These are phyloP conservation scores for Trichoderma sp. DNA, from an alignment of 2,329 filamentous ascomycete genomes.

Conservation along the genomic window DNA sequence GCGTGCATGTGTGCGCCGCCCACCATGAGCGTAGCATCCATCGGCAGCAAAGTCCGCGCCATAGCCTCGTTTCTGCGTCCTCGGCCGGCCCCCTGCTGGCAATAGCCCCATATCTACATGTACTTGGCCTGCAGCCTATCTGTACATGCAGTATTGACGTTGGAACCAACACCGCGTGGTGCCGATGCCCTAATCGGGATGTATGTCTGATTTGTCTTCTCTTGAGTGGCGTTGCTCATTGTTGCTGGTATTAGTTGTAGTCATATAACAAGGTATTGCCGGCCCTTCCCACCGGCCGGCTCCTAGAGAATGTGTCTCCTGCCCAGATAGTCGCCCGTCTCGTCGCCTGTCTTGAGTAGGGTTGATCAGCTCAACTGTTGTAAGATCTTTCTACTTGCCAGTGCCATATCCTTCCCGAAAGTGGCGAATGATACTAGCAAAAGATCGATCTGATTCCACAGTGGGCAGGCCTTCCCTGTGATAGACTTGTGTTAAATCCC, in stretches of 20 bases:
- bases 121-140: slow-evolving; percentile 8
- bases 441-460: background rate
- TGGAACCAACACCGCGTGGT: slow-evolving; percentile 16
- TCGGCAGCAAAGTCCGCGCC: background rate
- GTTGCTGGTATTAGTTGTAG: background rate
- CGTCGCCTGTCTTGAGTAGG: background rate
- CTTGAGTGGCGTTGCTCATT: background rate
- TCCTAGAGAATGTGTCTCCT: background rate
- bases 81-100: background rate
- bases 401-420: background rate
- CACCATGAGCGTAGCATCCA: slow-evolving; percentile 20
- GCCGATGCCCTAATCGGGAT: slow-evolving; percentile 1
- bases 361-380: slow-evolving; percentile 1
- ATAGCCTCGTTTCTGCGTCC: background rate
- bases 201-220: background rate
- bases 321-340: background rate
- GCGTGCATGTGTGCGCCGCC: background rate
- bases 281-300: background rate
- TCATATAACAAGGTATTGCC: slow-evolving; percentile 17
- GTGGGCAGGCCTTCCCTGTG: background rate
- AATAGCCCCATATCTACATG: background rate
- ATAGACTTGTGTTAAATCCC: background rate
- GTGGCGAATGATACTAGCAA: slow-evolving; percentile 5
- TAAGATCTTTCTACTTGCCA: background rate
- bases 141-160: background rate